phyloP scores from a whole-genome alignment of 2,329 filamentous ascomycete genomes.

The Xylariaceae sp. region DNA sequence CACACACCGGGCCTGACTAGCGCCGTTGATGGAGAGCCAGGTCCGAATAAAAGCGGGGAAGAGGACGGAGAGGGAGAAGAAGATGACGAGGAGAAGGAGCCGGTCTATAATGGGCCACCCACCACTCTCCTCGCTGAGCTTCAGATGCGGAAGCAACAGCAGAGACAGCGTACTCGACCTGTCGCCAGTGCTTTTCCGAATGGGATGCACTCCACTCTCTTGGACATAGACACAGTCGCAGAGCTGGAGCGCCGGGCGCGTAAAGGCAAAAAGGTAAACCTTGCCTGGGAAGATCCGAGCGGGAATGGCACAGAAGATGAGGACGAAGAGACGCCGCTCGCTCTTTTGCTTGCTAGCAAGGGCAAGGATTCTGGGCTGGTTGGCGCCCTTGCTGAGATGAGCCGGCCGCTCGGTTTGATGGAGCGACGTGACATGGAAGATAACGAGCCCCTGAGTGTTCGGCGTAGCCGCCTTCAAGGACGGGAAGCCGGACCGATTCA shows the following conservation, averaged over 20 bases:
- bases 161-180: constrained; percentile 72
- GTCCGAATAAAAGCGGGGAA: constrained; percentile 39
- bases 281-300: constrained; percentile 72
- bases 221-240: constrained; percentile 85
- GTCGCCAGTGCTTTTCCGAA: constrained; percentile 57
- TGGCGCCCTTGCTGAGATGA: constrained; percentile 48
- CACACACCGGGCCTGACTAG: constrained; percentile 23
- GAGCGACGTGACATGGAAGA: constrained; percentile 83
- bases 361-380: constrained; percentile 45
- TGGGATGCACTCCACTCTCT: constrained; percentile 83
- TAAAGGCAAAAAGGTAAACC: constrained; percentile 67
- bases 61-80: constrained; percentile 35
- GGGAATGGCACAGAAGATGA: constrained; percentile 23
- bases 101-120: constrained; percentile 63
- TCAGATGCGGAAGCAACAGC: constrained; percentile 82
- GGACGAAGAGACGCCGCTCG: constrained; percentile 70
- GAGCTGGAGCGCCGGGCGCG: constrained; percentile 75
- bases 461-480: constrained; percentile 69
- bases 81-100: constrained; percentile 40
- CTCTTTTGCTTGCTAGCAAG: constrained; percentile 65
- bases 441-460: constrained; percentile 77
- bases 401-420: constrained; percentile 67
- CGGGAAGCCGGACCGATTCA: constrained; percentile 40
- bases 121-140: constrained; percentile 90
- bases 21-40: constrained; percentile 28